Conservation (phyloP, 495 filamentous ascomycete species). For the Penicillium antarcticum region DNA sequence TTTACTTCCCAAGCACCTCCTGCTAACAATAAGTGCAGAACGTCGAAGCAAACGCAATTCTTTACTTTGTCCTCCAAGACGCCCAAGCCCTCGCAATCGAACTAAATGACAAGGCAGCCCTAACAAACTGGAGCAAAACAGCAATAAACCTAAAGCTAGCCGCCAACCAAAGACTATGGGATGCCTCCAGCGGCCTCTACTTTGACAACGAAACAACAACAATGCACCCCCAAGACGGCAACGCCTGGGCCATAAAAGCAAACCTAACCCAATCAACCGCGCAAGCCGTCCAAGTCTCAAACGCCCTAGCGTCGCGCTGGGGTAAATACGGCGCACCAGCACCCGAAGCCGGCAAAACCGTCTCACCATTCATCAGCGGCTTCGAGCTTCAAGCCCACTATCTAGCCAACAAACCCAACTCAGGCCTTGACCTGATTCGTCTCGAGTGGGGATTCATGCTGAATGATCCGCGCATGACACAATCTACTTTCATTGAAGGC, state of each 20-base stretch:
- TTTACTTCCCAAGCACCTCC: not conserved
- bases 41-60: slow-evolving; percentile 34
- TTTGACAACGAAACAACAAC: slow-evolving; percentile 35
- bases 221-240: slow-evolving; percentile 48
- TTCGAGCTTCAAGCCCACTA: slow-evolving; percentile 57
- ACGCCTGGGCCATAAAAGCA: slow-evolving; percentile 40
- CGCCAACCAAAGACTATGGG: slow-evolving; percentile 34
- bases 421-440: slow-evolving; percentile 50
- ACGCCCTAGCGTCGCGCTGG: slow-evolving; percentile 47
- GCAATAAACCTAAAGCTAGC: slow-evolving; percentile 22
- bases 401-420: slow-evolving; percentile 34
- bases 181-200: slow-evolving; percentile 21
- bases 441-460: slow-evolving; percentile 59
- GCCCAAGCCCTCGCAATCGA: slow-evolving; percentile 22
- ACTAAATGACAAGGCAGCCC: slow-evolving; percentile 18
- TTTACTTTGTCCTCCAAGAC: slow-evolving; percentile 31
- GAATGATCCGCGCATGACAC: slow-evolving; percentile 55
- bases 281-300: slow-evolving; percentile 30
- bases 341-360: slow-evolving; percentile 49
- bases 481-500: slow-evolving; percentile 59
- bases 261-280: slow-evolving; percentile 25
- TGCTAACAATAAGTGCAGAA: slow-evolving; percentile 7
- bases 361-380: slow-evolving; percentile 56
- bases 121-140: slow-evolving; percentile 14
- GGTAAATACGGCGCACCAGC: slow-evolving; percentile 53